Evolutionary conservation across 2,329 filamentous ascomycete species (phyloP).

Genomic region (Trichoderma pleuroti): DNA sequence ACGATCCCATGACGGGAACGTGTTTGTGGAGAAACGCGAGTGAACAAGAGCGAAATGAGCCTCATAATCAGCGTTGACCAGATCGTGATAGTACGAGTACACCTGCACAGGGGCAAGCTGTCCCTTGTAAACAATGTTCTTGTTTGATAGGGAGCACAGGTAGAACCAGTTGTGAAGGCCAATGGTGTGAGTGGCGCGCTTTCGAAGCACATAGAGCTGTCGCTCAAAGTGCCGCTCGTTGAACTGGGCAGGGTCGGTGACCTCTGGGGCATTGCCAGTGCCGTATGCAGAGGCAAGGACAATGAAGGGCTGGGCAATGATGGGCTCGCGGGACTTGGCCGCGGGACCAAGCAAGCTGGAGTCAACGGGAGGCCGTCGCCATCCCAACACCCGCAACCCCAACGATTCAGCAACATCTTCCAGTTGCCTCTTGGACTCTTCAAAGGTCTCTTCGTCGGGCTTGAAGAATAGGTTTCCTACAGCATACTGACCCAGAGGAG

Average conservation of each 20-base stretch:
- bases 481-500: constrained; percentile 87
- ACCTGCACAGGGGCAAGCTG: constrained; percentile 92
- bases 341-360: constrained; percentile 90
- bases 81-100: constrained; percentile 96
- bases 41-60: constrained; percentile 95
- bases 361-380: constrained; percentile 93
- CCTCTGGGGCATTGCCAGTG: constrained; percentile 71
- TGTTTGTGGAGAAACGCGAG: constrained; percentile 97
- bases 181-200: constrained; percentile 91
- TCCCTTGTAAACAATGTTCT: constrained; percentile 99
- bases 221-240: constrained; percentile 85
- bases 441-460: constrained; percentile 83
- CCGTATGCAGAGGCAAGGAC: constrained; percentile 85
- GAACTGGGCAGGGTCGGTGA: constrained; percentile 74
- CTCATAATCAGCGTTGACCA: constrained; percentile 96
- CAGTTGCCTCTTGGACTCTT: constrained; percentile 87
- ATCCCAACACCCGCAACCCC: constrained; percentile 86
- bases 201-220: constrained; percentile 90
- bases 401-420: constrained; percentile 88
- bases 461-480: constrained; percentile 99
- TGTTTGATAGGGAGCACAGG: constrained; percentile 91
- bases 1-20: constrained; percentile 96
- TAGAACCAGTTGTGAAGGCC: constrained; percentile 99
- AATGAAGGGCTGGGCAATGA: constrained; percentile 93
- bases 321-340: constrained; percentile 88